Evolutionary conservation across 805 yeast genomes (phyloP).

Genomic region (Clavispora carvajalis): DNA sequence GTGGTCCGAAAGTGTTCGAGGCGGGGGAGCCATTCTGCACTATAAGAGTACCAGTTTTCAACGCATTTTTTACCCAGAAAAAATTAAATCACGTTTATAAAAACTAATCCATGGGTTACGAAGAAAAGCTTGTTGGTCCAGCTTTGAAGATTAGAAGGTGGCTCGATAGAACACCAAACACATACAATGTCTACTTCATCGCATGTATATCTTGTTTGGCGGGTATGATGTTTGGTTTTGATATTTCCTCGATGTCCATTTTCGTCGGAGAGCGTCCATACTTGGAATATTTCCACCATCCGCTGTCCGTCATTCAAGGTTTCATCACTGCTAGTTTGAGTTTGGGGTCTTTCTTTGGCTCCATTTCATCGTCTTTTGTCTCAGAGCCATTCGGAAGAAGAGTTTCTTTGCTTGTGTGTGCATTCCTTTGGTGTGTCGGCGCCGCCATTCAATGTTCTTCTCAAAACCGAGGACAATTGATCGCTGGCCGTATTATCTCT

Average conservation of each 20-base stretch:
- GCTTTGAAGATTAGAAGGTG: conserved; percentile 31
- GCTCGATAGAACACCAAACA: conserved; percentile 33
- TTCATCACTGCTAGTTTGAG: conserved; percentile 72
- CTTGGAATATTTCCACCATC: conserved; percentile 45
- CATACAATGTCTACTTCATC: conserved; percentile 48
- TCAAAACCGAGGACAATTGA: conserved; percentile 15
- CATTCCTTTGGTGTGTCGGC: conserved; percentile 14
- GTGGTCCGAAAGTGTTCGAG: too few relatives aligned
- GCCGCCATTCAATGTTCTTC: conserved; percentile 15
- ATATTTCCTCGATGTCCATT: conserved; percentile 72
- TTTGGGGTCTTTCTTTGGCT: conserved; percentile 71
- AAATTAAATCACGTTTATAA: not conserved
- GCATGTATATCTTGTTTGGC: conserved; percentile 14
- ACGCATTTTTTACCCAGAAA: not conserved
- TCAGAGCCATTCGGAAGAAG: conserved; percentile 18
- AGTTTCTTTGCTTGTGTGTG: conserved; percentile 15
- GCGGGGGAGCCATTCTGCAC: too few relatives aligned
- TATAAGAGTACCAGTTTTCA: not conserved
- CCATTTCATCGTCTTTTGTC: conserved; percentile 33
- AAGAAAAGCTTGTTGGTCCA: conserved; percentile 27
- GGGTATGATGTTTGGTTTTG: conserved; percentile 33
- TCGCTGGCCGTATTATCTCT: conserved; percentile 14
- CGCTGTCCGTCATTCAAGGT: conserved; percentile 59
- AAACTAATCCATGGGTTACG: conserved; percentile 25
- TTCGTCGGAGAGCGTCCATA: conserved; percentile 49